Base-by-base conservation (phyloP, 192 early-diverging fungal species). In the Dissophora globulifera region DNA sequence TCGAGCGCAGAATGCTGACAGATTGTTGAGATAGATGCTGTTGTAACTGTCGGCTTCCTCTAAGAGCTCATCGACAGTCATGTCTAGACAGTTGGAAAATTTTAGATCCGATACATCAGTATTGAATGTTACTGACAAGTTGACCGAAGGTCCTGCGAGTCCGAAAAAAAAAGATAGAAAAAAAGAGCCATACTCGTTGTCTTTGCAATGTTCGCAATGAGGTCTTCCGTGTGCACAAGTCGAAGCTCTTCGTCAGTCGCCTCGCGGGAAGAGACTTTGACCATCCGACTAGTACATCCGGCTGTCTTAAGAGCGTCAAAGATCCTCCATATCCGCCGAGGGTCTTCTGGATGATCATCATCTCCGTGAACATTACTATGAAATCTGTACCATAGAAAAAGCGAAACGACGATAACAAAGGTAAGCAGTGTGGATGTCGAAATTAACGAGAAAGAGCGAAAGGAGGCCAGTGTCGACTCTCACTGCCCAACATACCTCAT, bases 331-430 rank as follows among this genome's bases (percentile, higher is more conserved):
- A 91, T 92, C 15, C 92, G 86, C 11, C 81, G 81, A 2, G 92
- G 92, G 58, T 92, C 88, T 43, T 93, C 92, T 1, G 92, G 92
- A 54, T 93, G 92, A 38, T 82, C 79, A 27, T 91, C 87, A 12
- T 85, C 67, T n/a, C 80, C 72, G 58, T 89, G 81, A 19, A 85
- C 67, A 46, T 83, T 83, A 26, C 62, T 78, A 57, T 93, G 91
- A 50, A 86, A 87, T n/a, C 82, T 76, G 48, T 13, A 31, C 43
- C 38, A 40, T 40, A 40, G 38, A 40, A 10, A 40, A 40, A 40
- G 13, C 7, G 38, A 40, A 40, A 40, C 38, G 7, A 40, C 38
- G 13, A n/a, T n/a, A n/a, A n/a, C n/a, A n/a, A n/a, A n/a, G n/a
- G n/a, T n/a, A n/a, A n/a, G n/a, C n/a, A n/a, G n/a, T n/a, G n/a